A percentile compares a stretch with the other conserved stretches of the same genome.
Conservation (phyloP, 495 filamentous ascomycete species). For the Sabuloglossum arenarium region DNA sequence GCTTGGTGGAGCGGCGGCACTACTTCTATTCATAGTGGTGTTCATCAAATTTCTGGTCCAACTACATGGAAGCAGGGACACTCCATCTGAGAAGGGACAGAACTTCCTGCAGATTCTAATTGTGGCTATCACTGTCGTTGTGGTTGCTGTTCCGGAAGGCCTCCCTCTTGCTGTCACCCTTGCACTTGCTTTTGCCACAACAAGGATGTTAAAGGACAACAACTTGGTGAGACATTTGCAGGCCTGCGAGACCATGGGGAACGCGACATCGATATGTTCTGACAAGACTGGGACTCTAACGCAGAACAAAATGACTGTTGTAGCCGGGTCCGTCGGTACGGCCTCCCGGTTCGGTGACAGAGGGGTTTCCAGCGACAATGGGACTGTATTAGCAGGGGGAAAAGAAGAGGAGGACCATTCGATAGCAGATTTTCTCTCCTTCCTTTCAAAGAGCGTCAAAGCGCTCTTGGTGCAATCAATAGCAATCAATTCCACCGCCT, state of each 20-base stretch:
- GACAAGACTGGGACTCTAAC: slow-evolving; percentile 56
- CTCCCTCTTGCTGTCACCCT: slow-evolving; percentile 46
- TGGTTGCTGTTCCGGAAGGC: slow-evolving; percentile 52
- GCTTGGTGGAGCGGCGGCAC: slow-evolving; percentile 28
- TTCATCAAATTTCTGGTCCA: slow-evolving; percentile 37
- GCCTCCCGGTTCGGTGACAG: slow-evolving; percentile 26
- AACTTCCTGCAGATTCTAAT: slow-evolving; percentile 47
- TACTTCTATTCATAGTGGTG: slow-evolving; percentile 40
- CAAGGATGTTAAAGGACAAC: slow-evolving; percentile 47
- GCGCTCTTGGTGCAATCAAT: slow-evolving; percentile 36
- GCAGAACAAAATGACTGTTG: slow-evolving; percentile 52
- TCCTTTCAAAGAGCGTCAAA: slow-evolving; percentile 21
- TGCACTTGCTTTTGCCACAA: slow-evolving; percentile 49
- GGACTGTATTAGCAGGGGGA: background rate
- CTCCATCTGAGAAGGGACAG: slow-evolving; percentile 35
- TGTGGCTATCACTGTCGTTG: slow-evolving; percentile 47
- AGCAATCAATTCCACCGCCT: slow-evolving; percentile 45
- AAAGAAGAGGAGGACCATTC: slow-evolving; percentile 13
- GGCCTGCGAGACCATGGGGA: slow-evolving; percentile 54
- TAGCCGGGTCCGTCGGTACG: slow-evolving; percentile 38
- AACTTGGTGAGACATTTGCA: slow-evolving; percentile 44
- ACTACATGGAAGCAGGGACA: slow-evolving; percentile 20
- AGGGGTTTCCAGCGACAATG: slow-evolving; percentile 4
- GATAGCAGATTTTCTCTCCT: slow-evolving; percentile 19
- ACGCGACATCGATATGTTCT: slow-evolving; percentile 47